Base-by-base conservation (phyloP, 345 rosid species). In the Kernera saxatilis region DNA sequence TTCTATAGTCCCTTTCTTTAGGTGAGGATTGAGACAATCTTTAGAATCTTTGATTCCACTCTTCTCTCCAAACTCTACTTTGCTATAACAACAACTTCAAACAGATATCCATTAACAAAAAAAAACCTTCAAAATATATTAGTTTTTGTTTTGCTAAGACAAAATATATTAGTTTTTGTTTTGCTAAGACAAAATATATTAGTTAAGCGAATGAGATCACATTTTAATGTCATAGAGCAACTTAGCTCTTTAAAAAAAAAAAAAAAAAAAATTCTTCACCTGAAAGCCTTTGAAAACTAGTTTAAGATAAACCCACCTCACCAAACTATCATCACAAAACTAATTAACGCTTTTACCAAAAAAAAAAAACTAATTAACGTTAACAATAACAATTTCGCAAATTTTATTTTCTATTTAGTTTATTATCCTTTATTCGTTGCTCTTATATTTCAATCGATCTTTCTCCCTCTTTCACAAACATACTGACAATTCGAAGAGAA, bases 271-370 rank as follows among this genome's bases (percentile, higher is more conserved):
- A 78, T 78, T 79, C 72, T 81, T 86, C 78, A 78, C 80, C 84
- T 74, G 67, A 84, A 86, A 75, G 79, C 73, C 75, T 72, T 69
- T 73, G 56, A 76, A 81, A 63, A 75, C 58, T 57, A 67, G 43
- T 80, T 41, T 72, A 85, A 52, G 88, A 85, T 80, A 84, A 70
- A 69, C 64, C 74, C 88, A 74, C 75, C 80, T 78, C 90, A 88
- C 92, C 94, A 82, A 90, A 85, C 79, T 80, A 46, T 10, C 26
- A 53, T 63, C 63, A 61, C 61, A 26, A 68, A 78, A 65, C 78
- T n/a, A n/a, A n/a, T n/a, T n/a, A n/a, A n/a, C n/a, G n/a, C n/a
- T n/a, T n/a, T n/a, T n/a, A n/a, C n/a, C n/a, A n/a, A n/a, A n/a
- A n/a, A n/a, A n/a, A n/a, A n/a, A n/a, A 29, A 55, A 55, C 61